A percentile compares a stretch with the other conserved stretches of the same genome.
Conservation (phyloP, 2,329 filamentous ascomycete genomes). For the Fusarium marasasianum region DNA sequence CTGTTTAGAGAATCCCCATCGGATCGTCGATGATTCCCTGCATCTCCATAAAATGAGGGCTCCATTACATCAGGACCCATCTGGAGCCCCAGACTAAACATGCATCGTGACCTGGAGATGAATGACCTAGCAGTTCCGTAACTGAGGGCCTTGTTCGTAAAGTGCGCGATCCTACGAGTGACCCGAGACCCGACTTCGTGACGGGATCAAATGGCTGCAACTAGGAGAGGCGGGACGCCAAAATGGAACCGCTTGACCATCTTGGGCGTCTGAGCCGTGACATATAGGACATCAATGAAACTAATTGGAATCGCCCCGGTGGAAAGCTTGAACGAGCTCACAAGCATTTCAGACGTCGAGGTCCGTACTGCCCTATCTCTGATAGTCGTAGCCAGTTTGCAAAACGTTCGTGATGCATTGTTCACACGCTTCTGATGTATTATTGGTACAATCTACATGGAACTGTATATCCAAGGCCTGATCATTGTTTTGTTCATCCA, state of each 20-base stretch:
- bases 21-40: slow-evolving; percentile 14
- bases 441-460: background rate
- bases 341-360: background rate
- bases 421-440: background rate
- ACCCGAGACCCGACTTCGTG: too few species aligned
- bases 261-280: background rate
- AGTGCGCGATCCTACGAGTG: background rate
- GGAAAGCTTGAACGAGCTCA: background rate
- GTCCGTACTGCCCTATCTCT: background rate
- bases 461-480: background rate
- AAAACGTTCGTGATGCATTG: background rate
- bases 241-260: background rate
- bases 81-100: slow-evolving; percentile 15
- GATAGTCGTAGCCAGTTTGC: fast-evolving
- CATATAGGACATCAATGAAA: background rate
- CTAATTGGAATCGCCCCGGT: background rate
- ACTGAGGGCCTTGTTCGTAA: background rate
- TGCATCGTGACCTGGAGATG: background rate
- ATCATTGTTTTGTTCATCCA: background rate
- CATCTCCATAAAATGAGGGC: slow-evolving; percentile 26
- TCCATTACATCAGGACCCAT: slow-evolving; percentile 26
- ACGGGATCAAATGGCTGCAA: background rate
- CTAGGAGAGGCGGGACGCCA: background rate
- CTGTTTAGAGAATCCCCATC: background rate
- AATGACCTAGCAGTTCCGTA: background rate